These are phyloP conservation scores for Skeletonema tropicum DNA, from an alignment of 108 stramenopile species.

Conservation along the genomic window DNA sequence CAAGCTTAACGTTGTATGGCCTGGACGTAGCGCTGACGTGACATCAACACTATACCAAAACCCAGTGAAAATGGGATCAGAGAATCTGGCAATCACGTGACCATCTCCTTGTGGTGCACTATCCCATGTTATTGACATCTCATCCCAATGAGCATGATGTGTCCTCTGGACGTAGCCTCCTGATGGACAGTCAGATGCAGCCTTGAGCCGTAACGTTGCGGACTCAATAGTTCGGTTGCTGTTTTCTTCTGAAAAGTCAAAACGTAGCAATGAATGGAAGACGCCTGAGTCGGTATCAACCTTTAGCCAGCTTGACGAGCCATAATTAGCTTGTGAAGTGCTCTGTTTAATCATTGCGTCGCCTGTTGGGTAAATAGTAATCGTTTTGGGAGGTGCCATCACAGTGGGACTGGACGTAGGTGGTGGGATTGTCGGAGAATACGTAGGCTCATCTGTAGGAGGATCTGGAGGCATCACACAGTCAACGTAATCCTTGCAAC, in stretches of 20 bases:
- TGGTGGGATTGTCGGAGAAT: neutral
- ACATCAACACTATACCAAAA: conserved; percentile 38
- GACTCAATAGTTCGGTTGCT: conserved; percentile 18
- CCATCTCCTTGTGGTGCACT: conserved; percentile 40
- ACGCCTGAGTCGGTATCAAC: conserved; percentile 24
- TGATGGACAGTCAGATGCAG: conserved; percentile 29
- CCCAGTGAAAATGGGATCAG: conserved; percentile 15
- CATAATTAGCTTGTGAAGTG: conserved; percentile 23
- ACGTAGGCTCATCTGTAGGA: conserved; percentile 6
- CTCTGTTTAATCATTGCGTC: conserved; percentile 33
- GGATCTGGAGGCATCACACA: conserved; percentile 16
- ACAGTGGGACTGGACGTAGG: conserved; percentile 15
- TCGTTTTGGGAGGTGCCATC: conserved; percentile 18
- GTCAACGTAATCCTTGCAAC: conserved; percentile 21
- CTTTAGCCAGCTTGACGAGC: conserved; percentile 34
- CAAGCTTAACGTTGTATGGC: conserved; percentile 18
- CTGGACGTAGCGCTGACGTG: conserved; percentile 9
- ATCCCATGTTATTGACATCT: conserved; percentile 35
- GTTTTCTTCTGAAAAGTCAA: conserved; percentile 30
- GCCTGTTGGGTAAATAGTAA: conserved; percentile 27
- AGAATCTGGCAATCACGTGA: conserved; percentile 26
- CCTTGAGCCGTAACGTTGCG: conserved; percentile 31
- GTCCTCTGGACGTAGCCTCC: conserved; percentile 39
- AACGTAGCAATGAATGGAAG: conserved; percentile 38
- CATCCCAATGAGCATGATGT: conserved; percentile 38